Base-by-base conservation (phyloP, 495 filamentous ascomycete species). In the Echria macrotheca region DNA sequence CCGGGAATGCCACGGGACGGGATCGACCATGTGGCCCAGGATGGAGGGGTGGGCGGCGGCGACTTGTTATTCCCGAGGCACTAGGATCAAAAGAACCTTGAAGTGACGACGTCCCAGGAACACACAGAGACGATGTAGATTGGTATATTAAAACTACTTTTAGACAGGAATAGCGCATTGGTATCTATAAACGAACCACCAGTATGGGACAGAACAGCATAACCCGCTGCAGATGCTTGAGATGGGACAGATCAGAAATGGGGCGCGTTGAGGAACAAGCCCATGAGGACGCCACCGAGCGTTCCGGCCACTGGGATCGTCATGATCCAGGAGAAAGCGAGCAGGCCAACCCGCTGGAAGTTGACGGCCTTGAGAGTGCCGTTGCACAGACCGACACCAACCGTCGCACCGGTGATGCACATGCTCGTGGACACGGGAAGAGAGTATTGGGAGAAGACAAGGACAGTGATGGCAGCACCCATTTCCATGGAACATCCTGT, bases 391-490 rank as follows among this genome's bases (percentile, higher is more conserved):
- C 78, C 81, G 24, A 85, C 81, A 41, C 81, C 81, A 45, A 84
- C 75, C 5, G 75, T 78, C 4, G 80, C 76, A 32, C 81, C 81
- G 3, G 77, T 77, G 53, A 84, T 79, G 59, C 80, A 83, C 67
- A 80, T 77, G 23, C 78, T 78, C 4, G 79, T 83, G 1, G 77
- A 81, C 15, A 83, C 73, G 6, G 79, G 79, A 10, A 82, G 74
- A 8, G 54, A 51, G 50, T 54, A 60, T 37, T 60, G 60, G 5
- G 52, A 56, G 50, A 55, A 58, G 28, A 62, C 50, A 45, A 87
- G 68, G 28, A 88, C 79, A 10, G 83, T 85, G 56, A 84, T 76
- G 40, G 81, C 84, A 4, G 81, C 76, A 14, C 84, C 84, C 26
- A 87, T 70, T 59, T 87, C 84, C 66, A 84, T 82, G 21, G 78